Conservation (phyloP, 2,329 filamentous ascomycete genomes). For the Xylaria arbuscula region DNA sequence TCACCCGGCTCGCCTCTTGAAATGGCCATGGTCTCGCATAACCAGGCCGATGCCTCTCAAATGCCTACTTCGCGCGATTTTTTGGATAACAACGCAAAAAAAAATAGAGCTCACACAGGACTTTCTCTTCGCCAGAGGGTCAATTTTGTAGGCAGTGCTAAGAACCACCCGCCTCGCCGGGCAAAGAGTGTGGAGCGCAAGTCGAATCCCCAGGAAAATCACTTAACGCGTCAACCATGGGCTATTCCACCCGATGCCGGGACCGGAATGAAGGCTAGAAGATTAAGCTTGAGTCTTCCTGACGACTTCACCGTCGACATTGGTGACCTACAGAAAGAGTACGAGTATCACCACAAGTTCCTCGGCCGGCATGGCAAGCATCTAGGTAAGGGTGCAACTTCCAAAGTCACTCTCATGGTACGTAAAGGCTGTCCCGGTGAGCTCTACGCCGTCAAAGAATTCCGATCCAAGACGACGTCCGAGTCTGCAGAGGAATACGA, state of each 20-base stretch:
- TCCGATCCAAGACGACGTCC: conserved; percentile 75
- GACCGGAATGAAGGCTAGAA: conserved; percentile 81
- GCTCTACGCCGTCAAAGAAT: conserved; percentile 88
- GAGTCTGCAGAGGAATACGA: conserved; percentile 82
- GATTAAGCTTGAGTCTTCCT: conserved; percentile 77
- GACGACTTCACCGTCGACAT: conserved; percentile 80
- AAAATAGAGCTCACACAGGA: conserved; percentile 64
- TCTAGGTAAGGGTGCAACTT: conserved; percentile 84
- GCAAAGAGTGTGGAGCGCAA: conserved; percentile 49
- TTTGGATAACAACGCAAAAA: conserved; percentile 58
- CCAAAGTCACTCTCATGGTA: conserved; percentile 83
- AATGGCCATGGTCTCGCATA: conserved; percentile 40
- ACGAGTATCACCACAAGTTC: conserved; percentile 75
- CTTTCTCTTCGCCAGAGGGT: conserved; percentile 61
- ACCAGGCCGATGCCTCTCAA: conserved; percentile 42
- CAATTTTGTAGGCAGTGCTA: conserved; percentile 55
- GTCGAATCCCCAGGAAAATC: conserved; percentile 45
- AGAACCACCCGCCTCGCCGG: conserved; percentile 42
- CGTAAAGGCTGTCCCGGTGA: conserved; percentile 73
- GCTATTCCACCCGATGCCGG: conserved; percentile 74
- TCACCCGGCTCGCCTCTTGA: conserved; percentile 50
- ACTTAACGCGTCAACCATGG: conserved; percentile 64
- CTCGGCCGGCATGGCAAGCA: conserved; percentile 78
- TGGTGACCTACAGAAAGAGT: conserved; percentile 75
- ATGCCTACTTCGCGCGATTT: conserved; percentile 60